Evolutionary conservation across 2,329 filamentous ascomycete species (phyloP), one percentile per base, ranked within the genome.

Genomic region (Monosporascus sp.): DNA sequence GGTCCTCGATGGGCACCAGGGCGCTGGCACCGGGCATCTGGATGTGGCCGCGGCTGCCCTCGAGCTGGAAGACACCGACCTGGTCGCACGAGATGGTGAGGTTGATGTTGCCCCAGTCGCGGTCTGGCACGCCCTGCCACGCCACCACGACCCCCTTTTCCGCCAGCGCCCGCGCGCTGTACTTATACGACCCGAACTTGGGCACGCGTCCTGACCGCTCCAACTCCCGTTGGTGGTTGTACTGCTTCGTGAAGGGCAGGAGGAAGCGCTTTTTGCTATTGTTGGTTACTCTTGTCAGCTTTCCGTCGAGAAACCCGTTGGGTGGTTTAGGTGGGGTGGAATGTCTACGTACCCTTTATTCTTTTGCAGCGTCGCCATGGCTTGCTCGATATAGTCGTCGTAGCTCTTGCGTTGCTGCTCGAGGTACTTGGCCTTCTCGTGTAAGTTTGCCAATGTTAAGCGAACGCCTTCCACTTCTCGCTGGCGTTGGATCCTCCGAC

Each of bases 341-440:
- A 31, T 7, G 49, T 51, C 49, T 48, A 71, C 81, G 69, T 79
- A 87, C 83, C 88, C 92, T 74, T 97, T 97, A 72, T 97, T 96
- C 74, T 90, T 96, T 71, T 97, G 94, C 54, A 99, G 79, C 5
- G 95, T 99, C 56, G 92, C 82, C 90, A 99, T 97, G 48, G 94
- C 93, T 71, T 96, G 92, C 75, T 99, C 95, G 66, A 99, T 96
- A 73, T 99, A 99, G 74, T 99, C 91, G 69, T 99, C 96, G 75
- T 99, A 99, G 60, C 87, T 94, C 79, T 96, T 96, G 56, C 96
- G 84, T 73, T 99, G 94, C 63, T 91, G 88, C 68, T 99, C 94
- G 9, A 99, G 82, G 73, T 95, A 99, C 60, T 85, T 83, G 38
- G 93, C 92, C 75, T 99, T 94, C 62, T 91, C 85, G 70, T 90